These are phyloP conservation scores for Vaccinium vitisidaea DNA, from an alignment of 148 eudicot genomes.

Conservation along the genomic window DNA sequence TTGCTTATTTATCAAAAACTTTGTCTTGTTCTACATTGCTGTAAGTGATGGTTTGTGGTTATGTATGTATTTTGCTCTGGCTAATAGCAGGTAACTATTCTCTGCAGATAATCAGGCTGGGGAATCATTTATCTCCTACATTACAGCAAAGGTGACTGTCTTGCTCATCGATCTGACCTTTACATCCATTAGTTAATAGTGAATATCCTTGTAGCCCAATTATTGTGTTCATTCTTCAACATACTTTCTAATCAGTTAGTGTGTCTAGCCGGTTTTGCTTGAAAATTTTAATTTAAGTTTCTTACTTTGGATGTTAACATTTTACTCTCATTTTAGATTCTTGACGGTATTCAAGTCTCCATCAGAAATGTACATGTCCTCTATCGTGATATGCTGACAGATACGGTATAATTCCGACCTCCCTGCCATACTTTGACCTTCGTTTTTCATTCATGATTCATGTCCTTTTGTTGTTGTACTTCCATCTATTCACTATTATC, in stretches of 20 bases:
- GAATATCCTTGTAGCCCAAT: conserved; percentile 2
- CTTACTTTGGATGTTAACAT: not conserved
- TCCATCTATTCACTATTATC: not conserved
- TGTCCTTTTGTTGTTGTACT: not conserved
- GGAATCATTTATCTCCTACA: conserved; percentile 74
- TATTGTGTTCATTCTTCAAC: not conserved
- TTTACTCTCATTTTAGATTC: conserved; percentile 45
- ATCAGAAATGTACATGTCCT: conserved; percentile 79
- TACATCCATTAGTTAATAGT: not conserved
- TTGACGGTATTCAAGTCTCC: conserved; percentile 88
- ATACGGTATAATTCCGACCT: conserved; percentile 46
- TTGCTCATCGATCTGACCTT: conserved; percentile 6
- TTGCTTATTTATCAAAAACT: not conserved
- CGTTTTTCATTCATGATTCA: not conserved
- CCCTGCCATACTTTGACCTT: not conserved
- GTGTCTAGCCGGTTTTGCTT: not conserved
- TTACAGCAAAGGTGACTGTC: conserved; percentile 79
- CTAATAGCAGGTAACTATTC: conserved; percentile 11
- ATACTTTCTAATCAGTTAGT: not conserved
- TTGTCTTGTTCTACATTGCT: not conserved
- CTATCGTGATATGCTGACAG: conserved; percentile 50
- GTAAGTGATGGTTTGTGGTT: not conserved
- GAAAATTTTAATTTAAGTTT: conserved; percentile 4
- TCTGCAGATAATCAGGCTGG: conserved; percentile 83
- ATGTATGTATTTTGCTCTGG: not conserved